These are phyloP conservation scores for Penicillium sp. DNA, from an alignment of 2,329 filamentous ascomycete species.

Conservation along the genomic window DNA sequence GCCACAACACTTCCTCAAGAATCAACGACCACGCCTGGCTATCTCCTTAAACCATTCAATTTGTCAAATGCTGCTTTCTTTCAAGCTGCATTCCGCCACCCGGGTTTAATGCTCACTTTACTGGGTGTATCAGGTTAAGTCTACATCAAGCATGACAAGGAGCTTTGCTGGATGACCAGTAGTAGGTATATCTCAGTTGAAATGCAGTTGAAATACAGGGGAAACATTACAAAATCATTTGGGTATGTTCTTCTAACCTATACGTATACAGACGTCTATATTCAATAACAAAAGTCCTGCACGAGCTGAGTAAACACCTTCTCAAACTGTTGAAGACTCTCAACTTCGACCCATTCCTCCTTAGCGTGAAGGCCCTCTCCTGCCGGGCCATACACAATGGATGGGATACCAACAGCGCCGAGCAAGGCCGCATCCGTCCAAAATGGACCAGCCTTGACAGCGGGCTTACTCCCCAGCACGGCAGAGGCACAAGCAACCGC, in stretches of 20 bases:
- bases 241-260: neutral
- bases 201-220: neutral
- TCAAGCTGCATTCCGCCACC: neutral
- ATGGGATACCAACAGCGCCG: constrained; percentile 46
- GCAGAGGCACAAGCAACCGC: constrained; percentile 30
- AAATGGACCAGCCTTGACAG: constrained; percentile 37
- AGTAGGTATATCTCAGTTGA: neutral
- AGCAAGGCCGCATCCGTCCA: constrained; percentile 57
- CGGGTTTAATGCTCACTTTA: neutral
- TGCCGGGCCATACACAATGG: constrained; percentile 50
- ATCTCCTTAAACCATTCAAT: neutral
- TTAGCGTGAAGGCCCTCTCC: constrained; percentile 54
- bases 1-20: neutral
- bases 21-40: neutral
- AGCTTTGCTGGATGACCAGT: neutral
- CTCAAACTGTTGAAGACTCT: constrained; percentile 43
- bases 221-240: neutral
- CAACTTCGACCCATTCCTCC: constrained; percentile 52
- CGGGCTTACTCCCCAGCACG: constrained; percentile 29
- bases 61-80: neutral
- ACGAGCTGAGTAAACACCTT: constrained; percentile 21
- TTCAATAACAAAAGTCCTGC: constrained; percentile 21
- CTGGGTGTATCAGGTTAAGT: neutral
- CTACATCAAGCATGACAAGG: neutral
- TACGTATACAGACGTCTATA: neutral